Base-by-base conservation (phyloP, 495 filamentous ascomycete genomes). In the Hypomontagnella monticulosa region DNA sequence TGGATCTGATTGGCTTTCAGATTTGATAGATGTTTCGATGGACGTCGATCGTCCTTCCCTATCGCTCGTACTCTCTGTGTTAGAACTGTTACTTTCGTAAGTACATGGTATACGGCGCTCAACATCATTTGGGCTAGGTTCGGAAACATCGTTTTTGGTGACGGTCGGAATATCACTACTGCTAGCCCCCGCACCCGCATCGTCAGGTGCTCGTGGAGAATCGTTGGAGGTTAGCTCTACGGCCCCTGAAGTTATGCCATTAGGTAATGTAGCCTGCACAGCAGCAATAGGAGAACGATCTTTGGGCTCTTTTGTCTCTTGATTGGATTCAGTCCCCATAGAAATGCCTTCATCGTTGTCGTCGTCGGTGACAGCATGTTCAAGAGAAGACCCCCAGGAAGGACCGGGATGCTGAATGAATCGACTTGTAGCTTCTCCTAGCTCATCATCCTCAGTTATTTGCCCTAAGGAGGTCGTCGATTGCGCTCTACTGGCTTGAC, bases 341-440 rank as follows among this genome's bases (percentile, higher is more conserved):
- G 63, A 23, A 36, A 73, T 69, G 0, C 71, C 71, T 44, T 73
- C 71, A 15, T 73, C 71, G 9, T 69, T 64, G 3, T 59, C 59
- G 11, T 71, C 59, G 12, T 57, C 49, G 51, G 47, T 57, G 19
- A 42, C 18, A 23, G 38, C 44, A 9, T 41, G 48, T 14, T 61
- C 63, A 3, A 49, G 32, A n/a, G 46, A 20, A 36, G 71, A 56
- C 18, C 67, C 61, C 61, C 61, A 66, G 12, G 59, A 57, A 27
- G 66, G 66, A 5, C 66, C 66, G 6, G 60, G 60, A 33, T 69
- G 66, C 38, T 69, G 66, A 12, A 64, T 14, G 15, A 56, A 69
- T 41, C 54, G 47, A 16, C 37, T 27, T 16, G 20, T 32, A 19
- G 30, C 16, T 23, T 56, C 16, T 6, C 56, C 51, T 1, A 18